Evolutionary conservation across 352 stramenopile genomes (phyloP), one percentile per base, ranked within the genome.

Genomic region (Chrysophaeum taylorii): DNA sequence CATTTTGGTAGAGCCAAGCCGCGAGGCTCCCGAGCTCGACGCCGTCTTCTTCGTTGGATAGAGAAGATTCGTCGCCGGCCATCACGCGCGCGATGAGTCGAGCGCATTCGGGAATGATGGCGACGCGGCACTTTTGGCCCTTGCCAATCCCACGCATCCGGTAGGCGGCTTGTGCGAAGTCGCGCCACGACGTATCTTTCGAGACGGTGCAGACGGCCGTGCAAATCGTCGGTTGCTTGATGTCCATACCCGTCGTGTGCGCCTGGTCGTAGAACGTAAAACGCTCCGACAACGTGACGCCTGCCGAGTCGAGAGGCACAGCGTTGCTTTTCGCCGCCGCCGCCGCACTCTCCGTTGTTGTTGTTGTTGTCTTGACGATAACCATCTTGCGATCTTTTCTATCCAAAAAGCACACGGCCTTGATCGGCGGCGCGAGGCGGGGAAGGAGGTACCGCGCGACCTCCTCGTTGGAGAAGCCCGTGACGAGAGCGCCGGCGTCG

Each of bases 1-100:
- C 97, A 84, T 99, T 99, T 62, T 98, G 90, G 63, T 97, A 89
- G 36, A 99, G 85, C 95, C 95, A 99, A 2, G 96, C 93, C 75
- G 96, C 94, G 39, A 97, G 92, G 80, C 93, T 84, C 2, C 89
- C 76, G n/a, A 95, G 76, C 57, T 75, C 72, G 18, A 79, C 70
- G 1, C n/a, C n/a, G 12, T 42, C 54, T 25, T 38, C 37, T 16
- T 36, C 21, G 54, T 67, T 64, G 54, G 31, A 33, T 27, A 41
- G 23, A 14, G 25, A 21, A 21, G 27, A 31, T 31, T 70, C 39
- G 27, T 33, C 54, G 31, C 42, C 27, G 42, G 35, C 70, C 53
- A 43, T 78, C 72, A 67, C 78, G 70, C 70, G 79, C 76, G 60
- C 73, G 33, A 87, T 82, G 0, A 83, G 75, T 52, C 85, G 74